A percentile compares a stretch with the other conserved stretches of the same genome.
Evolutionary conservation across 2,329 filamentous ascomycete genomes (phyloP).

Genomic region (Talaromyces piceae): DNA sequence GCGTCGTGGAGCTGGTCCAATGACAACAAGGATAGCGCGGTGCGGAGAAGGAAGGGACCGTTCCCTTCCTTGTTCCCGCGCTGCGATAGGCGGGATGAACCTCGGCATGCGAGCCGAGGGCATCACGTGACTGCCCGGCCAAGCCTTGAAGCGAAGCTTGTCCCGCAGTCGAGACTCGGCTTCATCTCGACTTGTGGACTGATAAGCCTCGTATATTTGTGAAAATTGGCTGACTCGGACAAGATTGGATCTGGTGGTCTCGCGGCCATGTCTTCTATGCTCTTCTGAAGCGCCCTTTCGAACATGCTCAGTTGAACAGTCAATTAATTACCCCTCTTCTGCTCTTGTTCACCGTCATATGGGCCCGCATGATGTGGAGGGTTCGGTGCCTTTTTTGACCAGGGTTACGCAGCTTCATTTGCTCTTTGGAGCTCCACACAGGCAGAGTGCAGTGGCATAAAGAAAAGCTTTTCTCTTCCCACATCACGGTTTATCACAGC

Average conservation of each 20-base stretch:
- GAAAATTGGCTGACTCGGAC: background rate
- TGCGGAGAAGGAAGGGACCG: background rate
- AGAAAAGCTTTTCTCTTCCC: background rate
- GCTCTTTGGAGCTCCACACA: background rate
- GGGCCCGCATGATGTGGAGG: background rate
- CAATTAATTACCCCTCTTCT: background rate
- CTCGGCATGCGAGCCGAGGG: background rate
- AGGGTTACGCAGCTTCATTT: constrained; percentile 1
- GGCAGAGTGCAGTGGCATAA: background rate
- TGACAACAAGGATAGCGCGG: background rate
- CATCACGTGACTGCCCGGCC: background rate
- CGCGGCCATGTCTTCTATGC: too few species aligned
- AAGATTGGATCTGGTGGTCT: too few species aligned
- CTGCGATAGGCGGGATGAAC: background rate
- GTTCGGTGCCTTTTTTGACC: background rate
- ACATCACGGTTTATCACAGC: background rate
- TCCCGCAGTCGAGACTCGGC: background rate
- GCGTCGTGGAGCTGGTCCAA: background rate
- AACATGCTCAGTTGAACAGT: background rate
- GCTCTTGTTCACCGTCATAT: background rate
- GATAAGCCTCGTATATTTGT: background rate
- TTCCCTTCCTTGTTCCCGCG: too few species aligned
- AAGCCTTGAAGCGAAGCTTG: background rate
- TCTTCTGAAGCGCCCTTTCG: too few species aligned
- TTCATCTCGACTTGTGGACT: background rate